These are phyloP conservation scores for Vigna nakashimae DNA, from an alignment of 306 rosid species.

Conservation along the genomic window DNA sequence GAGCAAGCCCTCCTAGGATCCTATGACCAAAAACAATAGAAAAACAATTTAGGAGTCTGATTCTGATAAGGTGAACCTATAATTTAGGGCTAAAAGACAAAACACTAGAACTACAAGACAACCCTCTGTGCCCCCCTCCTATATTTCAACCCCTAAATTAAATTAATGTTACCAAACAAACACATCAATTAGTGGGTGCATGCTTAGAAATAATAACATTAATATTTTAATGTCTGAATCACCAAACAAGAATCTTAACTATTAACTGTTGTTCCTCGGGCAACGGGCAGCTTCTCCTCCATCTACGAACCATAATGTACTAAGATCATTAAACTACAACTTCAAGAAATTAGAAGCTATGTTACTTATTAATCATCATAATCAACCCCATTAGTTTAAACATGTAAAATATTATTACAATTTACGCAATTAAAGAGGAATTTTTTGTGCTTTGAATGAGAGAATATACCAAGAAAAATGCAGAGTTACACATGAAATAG, in stretches of 20 bases:
- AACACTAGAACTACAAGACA: slow-evolving; percentile 37
- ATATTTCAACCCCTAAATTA: slow-evolving; percentile 45
- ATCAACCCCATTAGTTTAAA: not conserved
- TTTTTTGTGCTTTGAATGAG: not conserved
- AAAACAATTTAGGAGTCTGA: slow-evolving; percentile 40
- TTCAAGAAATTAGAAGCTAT: not conserved
- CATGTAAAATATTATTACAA: not conserved
- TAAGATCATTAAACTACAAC: slow-evolving; percentile 7
- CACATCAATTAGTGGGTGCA: slow-evolving; percentile 45
- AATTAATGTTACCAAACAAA: slow-evolving; percentile 29
- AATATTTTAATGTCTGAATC: not conserved
- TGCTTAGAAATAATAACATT: slow-evolving; percentile 1
- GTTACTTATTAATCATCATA: not conserved
- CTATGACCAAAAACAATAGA: slow-evolving; percentile 45
- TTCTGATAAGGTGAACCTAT: slow-evolving; percentile 47
- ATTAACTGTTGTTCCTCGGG: slow-evolving; percentile 57
- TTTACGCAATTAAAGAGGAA: not conserved
- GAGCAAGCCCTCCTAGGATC: slow-evolving; percentile 44
- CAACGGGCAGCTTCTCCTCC: slow-evolving; percentile 49
- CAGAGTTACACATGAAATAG: not conserved
- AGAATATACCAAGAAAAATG: not conserved
- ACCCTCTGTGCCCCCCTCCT: slow-evolving; percentile 21
- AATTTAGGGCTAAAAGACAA: slow-evolving; percentile 51
- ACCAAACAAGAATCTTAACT: slow-evolving; percentile 56
- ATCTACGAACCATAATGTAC: not conserved